A percentile compares a stretch with the other conserved stretches of the same genome.
These are phyloP conservation scores for Euphorbia tirucalli DNA, from an alignment of 345 rosid genomes.

Conservation along the genomic window DNA sequence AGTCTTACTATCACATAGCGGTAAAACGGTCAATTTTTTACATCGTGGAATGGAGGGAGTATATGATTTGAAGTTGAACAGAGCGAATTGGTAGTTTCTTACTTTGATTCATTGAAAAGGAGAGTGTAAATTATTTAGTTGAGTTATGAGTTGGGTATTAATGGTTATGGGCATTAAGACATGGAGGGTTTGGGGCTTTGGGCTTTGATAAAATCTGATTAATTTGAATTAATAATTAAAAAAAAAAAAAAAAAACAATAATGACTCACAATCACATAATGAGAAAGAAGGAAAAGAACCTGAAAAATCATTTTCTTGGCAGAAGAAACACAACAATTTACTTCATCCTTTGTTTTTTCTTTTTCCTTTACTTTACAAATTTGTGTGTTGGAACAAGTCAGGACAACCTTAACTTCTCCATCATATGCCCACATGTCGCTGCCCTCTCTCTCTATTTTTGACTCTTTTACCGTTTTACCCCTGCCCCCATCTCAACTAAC, in stretches of 20 bases:
- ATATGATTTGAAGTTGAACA: no score
- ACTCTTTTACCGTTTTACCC: not conserved
- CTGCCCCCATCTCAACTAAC: not conserved
- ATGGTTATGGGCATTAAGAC: no score
- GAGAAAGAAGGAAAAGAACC: not conserved
- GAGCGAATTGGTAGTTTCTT: no score
- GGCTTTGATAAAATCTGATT: no score
- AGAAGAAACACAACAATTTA: constrained; percentile 14
- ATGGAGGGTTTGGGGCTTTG: not conserved
- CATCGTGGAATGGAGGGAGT: no score
- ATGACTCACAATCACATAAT: not conserved
- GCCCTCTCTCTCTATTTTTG: not conserved
- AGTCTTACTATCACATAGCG: no score
- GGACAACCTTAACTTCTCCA: constrained; percentile 53
- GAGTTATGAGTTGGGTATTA: no score
- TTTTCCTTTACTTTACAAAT: constrained; percentile 11
- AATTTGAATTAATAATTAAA: not conserved
- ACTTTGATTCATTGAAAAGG: no score
- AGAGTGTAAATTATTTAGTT: no score
- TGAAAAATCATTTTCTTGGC: constrained; percentile 15
- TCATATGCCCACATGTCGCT: constrained; percentile 21
- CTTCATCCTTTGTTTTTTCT: constrained; percentile 12
- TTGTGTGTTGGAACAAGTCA: constrained; percentile 38
- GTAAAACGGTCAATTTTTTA: no score
- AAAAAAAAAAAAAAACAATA: not conserved